phyloP scores from a whole-genome alignment of 2,329 filamentous ascomycete genomes.

The Aureobasidium musti region DNA sequence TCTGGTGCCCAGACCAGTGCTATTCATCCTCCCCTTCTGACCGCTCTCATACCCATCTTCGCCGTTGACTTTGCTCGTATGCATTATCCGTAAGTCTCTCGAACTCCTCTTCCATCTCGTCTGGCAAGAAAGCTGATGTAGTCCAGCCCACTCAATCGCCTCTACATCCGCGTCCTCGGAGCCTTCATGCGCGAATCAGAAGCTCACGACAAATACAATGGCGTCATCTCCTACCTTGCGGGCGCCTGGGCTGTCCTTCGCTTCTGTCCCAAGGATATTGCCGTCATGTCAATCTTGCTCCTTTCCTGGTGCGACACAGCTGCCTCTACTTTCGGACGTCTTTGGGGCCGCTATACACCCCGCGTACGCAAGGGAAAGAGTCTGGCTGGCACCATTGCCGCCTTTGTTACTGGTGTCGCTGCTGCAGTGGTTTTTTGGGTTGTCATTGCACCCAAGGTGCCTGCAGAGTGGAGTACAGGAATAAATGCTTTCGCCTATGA shows the following conservation, averaged over 20 bases:
- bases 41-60: constrained; percentile 79
- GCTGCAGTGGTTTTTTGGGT: constrained; percentile 90
- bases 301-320: constrained; percentile 98
- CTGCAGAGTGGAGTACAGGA: constrained; percentile 43
- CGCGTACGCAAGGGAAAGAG: constrained; percentile 86
- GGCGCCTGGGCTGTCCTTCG: constrained; percentile 84
- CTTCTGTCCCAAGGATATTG: constrained; percentile 91
- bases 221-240: constrained; percentile 93
- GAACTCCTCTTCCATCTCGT: background rate
- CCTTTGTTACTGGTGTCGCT: constrained; percentile 76
- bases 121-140: constrained; percentile 4
- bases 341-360: constrained; percentile 87
- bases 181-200: constrained; percentile 97
- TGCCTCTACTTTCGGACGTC: constrained; percentile 86
- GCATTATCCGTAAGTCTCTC: constrained; percentile 58
- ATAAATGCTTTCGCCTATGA: constrained; percentile 76
- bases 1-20: constrained; percentile 72
- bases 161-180: constrained; percentile 83
- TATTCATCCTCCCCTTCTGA: constrained; percentile 83
- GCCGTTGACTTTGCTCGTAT: constrained; percentile 81
- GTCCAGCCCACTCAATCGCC: constrained; percentile 66
- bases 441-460: constrained; percentile 65
- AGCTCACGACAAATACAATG: constrained; percentile 83
- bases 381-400: constrained; percentile 82
- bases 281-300: constrained; percentile 82